Evolutionary conservation across 208 protist genomes (phyloP).

Genomic region (Leishmania major): DNA sequence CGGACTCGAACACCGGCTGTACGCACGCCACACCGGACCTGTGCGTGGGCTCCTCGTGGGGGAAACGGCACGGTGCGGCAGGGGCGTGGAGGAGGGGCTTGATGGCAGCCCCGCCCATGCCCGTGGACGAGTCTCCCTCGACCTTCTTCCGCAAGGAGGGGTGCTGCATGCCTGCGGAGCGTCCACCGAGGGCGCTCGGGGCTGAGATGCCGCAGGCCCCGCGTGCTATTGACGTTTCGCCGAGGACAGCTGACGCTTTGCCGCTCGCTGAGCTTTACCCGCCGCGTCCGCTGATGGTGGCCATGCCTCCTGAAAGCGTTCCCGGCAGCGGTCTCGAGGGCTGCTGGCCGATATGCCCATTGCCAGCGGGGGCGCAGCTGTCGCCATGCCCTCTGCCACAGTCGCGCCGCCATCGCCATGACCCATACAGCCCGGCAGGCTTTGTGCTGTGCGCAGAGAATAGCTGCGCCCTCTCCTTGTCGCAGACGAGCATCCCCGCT

Average conservation of each 20-base stretch:
- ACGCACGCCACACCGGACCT: conserved; percentile 11
- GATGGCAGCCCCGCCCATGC: not conserved
- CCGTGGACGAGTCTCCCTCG: not conserved
- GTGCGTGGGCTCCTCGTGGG: conserved; percentile 9
- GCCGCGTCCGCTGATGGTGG: not conserved
- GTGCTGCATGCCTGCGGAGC: not conserved
- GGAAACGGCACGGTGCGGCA: not conserved
- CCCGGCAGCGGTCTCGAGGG: conserved; percentile 1
- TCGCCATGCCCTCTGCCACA: not conserved
- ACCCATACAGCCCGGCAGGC: conserved; percentile 28
- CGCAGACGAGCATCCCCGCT: not conserved
- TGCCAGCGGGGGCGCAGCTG: not conserved
- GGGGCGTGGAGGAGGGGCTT: conserved; percentile 7
- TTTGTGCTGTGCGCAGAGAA: conserved; percentile 26
- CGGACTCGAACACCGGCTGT: conserved; percentile 17
- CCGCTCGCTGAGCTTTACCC: not conserved
- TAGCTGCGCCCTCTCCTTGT: conserved; percentile 21
- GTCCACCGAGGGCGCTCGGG: conserved; percentile 7
- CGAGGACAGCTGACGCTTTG: not conserved
- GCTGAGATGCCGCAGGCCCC: conserved; percentile 15
- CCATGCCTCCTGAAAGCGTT: conserved; percentile 3
- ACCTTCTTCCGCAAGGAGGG: not conserved
- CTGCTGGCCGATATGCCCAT: not conserved
- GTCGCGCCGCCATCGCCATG: conserved; percentile 25
- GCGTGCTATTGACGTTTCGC: conserved; percentile 12